Evolutionary conservation across 2,329 filamentous ascomycete genomes (phyloP), one percentile per base, ranked within the genome.

Genomic region (Xylaria sp.): DNA sequence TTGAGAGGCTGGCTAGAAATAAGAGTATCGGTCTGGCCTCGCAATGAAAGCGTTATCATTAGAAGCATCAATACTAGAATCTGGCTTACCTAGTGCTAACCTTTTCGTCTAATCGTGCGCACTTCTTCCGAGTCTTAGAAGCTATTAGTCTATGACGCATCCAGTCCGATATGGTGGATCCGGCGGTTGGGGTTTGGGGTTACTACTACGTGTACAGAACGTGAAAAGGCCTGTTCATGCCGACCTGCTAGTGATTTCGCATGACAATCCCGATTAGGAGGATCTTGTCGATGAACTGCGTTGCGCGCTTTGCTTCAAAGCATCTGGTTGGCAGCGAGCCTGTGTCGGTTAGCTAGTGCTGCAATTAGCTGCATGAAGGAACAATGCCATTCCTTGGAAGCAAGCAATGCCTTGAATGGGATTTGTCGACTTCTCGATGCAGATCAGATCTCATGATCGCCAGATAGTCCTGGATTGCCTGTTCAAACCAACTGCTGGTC

Each of bases 341-440:
- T 23, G 18, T 56, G 39, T 52, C 28, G 53, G 48, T 36, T 68
- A 41, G 23, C 53, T 68, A 66, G 48, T 58, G 53, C 20, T 39
- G 55, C 1, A 12, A 61, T 50, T 66, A 63, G 59, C 30, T 65
- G 61, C 65, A 70, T 66, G 68, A 65, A 57, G 61, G 39, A 62
- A 53, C 45, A 46, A 73, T 72, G 65, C 65, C 62, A 68, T 73
- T 73, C 70, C 60, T 68, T 61, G 58, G 23, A 67, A 55, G 69
- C 39, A 32, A 45, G 52, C 18, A 60, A 67, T 58, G 45, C 45
- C 9, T 55, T n/a, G 43, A 63, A 67, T 72, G 63, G 64, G 55
- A 71, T 72, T 74, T 69, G 62, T 62, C 67, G 59, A 72, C 63
- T 74, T 72, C 62, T 65, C 64, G 46, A 73, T 72, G 70, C 50